Percentiles rank a stretch among this genome's conserved stretches.
Evolutionary conservation across 805 yeast species (phyloP).

Genomic region (Candida lessepsii): DNA sequence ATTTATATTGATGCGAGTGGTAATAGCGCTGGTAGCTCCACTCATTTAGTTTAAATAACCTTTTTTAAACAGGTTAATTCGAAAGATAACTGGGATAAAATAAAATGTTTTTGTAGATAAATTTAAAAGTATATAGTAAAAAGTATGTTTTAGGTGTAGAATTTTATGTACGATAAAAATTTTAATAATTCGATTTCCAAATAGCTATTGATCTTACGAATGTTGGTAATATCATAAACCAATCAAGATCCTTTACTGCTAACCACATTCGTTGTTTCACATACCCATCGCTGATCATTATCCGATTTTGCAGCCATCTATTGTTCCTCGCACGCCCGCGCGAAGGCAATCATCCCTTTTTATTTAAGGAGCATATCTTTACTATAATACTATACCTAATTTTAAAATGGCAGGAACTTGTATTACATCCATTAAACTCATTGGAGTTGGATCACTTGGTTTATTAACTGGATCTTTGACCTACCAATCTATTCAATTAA

Average conservation of each 20-base stretch:
- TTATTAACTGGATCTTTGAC: constrained; percentile 53
- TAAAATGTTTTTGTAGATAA: no score
- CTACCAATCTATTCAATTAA: constrained; percentile 35
- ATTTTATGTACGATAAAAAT: no score
- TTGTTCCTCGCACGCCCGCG: constrained; percentile 5
- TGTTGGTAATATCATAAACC: no score
- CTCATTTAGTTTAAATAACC: constrained; percentile 3
- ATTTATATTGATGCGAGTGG: constrained; percentile 7
- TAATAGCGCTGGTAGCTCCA: constrained; percentile 10
- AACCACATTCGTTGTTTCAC: background rate
- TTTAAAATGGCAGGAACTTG: constrained; percentile 30
- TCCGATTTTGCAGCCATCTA: background rate
- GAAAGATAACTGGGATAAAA: background rate
- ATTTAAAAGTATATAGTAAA: no score
- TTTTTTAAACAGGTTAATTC: no score
- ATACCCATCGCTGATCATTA: background rate
- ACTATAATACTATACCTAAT: background rate
- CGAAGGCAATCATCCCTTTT: constrained; percentile 15
- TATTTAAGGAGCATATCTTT: constrained; percentile 3
- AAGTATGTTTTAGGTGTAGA: no score
- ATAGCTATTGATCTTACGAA: no score
- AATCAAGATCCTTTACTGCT: no score
- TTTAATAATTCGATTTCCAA: no score
- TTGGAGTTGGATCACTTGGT: constrained; percentile 71
- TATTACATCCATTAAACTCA: constrained; percentile 49